Evolutionary conservation across 768 basidiomycete species (phyloP).

Genomic region (Tricholoma flavovirens): DNA sequence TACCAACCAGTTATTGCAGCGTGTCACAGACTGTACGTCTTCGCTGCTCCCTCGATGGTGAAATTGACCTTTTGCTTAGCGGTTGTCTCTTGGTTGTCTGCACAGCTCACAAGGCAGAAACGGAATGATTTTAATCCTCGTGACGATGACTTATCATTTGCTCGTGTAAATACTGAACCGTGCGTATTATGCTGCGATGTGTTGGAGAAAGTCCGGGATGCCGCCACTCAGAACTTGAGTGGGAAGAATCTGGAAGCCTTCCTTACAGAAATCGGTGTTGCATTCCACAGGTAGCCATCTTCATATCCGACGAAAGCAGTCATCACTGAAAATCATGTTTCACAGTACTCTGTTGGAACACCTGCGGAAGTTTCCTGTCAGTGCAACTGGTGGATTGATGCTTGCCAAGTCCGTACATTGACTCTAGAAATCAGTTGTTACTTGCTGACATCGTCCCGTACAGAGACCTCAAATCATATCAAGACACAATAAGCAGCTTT

Average conservation of each 20-base stretch:
- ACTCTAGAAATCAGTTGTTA: not conserved
- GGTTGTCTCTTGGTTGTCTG: constrained; percentile 66
- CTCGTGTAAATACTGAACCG: constrained; percentile 91
- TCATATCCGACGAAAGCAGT: not conserved
- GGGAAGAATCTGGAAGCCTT: constrained; percentile 93
- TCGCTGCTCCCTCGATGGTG: constrained; percentile 1
- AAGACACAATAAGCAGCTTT: constrained; percentile 84
- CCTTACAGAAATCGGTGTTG: constrained; percentile 88
- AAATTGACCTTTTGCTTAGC: constrained; percentile 32
- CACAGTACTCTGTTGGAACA: constrained; percentile 86
- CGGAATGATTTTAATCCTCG: constrained; percentile 94
- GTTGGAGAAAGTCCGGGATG: constrained; percentile 76
- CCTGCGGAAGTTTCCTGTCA: constrained; percentile 93
- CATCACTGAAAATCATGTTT: constrained; percentile 1
- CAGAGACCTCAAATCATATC: constrained; percentile 95
- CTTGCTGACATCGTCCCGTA: not conserved
- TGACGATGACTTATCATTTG: constrained; percentile 94
- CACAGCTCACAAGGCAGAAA: constrained; percentile 87
- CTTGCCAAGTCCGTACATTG: constrained; percentile 76
- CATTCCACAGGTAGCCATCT: constrained; percentile 74
- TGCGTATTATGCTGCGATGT: constrained; percentile 82
- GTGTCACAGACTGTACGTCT: constrained; percentile 69
- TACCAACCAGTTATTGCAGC: constrained; percentile 74
- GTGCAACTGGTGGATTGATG: constrained; percentile 95
- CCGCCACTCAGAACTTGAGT: constrained; percentile 67